These are phyloP conservation scores for Cladosporium oxysporum DNA, from an alignment of 2,329 filamentous ascomycete species.

Conservation along the genomic window DNA sequence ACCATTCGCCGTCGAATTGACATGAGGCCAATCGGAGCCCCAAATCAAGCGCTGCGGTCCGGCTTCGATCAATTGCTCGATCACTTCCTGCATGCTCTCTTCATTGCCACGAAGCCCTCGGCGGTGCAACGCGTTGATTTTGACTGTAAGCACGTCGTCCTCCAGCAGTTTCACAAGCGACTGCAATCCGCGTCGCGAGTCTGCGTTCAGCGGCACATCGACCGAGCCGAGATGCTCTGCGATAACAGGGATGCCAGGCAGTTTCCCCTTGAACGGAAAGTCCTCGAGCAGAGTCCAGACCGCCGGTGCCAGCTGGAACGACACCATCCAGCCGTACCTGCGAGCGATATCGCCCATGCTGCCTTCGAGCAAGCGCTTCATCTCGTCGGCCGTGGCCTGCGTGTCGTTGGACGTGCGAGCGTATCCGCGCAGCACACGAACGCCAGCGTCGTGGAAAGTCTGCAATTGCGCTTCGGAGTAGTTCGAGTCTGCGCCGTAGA, in stretches of 20 bases:
- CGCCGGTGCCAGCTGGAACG: neutral
- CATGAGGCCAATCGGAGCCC: slow-evolving; percentile 11
- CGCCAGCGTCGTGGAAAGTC: neutral
- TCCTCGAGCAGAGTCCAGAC: slow-evolving; percentile 5
- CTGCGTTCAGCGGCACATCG: neutral
- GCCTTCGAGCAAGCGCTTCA: neutral
- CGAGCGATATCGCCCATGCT: slow-evolving; percentile 2
- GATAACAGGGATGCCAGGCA: neutral
- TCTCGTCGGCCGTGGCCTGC: neutral
- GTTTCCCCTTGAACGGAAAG: neutral
- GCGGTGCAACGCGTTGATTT: slow-evolving; percentile 6
- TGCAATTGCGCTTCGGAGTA: neutral
- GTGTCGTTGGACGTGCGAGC: neutral
- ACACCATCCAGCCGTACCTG: neutral
- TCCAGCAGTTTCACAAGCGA: neutral
- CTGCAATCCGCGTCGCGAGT: neutral
- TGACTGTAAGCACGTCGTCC: neutral
- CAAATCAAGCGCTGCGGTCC: neutral
- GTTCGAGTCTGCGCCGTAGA: neutral
- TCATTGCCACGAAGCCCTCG: slow-evolving; percentile 2
- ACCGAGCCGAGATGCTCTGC: slow-evolving; percentile 10
- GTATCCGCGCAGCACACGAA: neutral
- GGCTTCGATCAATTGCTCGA: neutral
- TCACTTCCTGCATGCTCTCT: neutral
- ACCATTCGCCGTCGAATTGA: neutral